Evolutionary conservation across 306 rosid species (phyloP), one percentile per base, ranked within the genome.

Genomic region (Cercis canadensis): DNA sequence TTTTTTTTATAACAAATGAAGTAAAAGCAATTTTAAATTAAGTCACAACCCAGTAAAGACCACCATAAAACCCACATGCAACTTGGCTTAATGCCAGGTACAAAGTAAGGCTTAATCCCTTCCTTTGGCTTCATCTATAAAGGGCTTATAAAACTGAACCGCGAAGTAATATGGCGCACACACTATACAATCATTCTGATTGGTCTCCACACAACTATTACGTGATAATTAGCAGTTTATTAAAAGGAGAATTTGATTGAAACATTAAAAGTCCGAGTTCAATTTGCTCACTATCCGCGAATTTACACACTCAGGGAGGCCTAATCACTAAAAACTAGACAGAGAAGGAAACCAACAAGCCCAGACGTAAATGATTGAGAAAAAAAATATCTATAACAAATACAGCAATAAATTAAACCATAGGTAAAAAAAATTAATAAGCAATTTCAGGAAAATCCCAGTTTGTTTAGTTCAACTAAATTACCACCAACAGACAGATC

Each of bases 121-220:
- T 12, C 5, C 34, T 31, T 44, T 17, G 17, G 34, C 15, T 13
- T 45, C 15, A 12, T 12, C 15, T 29, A 69, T 11, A 10, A 61
- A 4, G 47, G 15, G 65, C 18, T 51, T 14, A 59, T 2, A 75
- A 81, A 59, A 64, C 16, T 33, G 46, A 70, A 71, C 21, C 19
- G 37, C 19, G 11, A 61, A 58, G 16, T 11, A 60, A 39, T 37
- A 8, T 3, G 40, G 40, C 58, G 45, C 32, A 15, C 8, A 29
- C 54, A 16, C 39, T 49, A 40, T 0, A 5, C 12, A 8, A 52
- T 34, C 13, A 24, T 37, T 37, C 43, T 21, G 4, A 15, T 55
- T 31, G 11, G 15, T 65, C 49, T 54, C 11, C 55, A 40, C 15
- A 65, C 32, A 57, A 65, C 14, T 57, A 24, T 19, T 11, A 14